Evolutionary conservation across 2,329 filamentous ascomycete species (phyloP), one percentile per base, ranked within the genome.

Genomic region (Parafenestella ontariensis): DNA sequence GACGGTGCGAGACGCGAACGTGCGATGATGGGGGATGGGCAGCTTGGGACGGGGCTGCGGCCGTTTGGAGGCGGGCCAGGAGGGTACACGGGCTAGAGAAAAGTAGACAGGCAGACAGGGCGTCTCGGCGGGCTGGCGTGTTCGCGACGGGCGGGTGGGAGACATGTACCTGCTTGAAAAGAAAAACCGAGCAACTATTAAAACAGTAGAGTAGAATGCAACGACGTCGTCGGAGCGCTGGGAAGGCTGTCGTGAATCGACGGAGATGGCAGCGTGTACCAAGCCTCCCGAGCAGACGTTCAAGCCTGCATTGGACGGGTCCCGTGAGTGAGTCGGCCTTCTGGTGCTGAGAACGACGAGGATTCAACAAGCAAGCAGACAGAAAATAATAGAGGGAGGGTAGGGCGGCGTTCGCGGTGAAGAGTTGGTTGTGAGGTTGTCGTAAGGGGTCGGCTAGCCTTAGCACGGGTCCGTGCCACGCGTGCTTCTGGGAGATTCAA

Each of bases 181-280:
- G 56, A 65, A 65, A 68, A 66, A 57, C 46, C 52, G 50, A 49
- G 46, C 52, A 65, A 64, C 54, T 75, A 75, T 74, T 75, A 76
- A 73, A 68, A 74, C 70, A 75, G 64, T 54, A n/a, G 58, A 61
- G 64, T 61, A 69, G 68, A 75, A 76, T 58, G 68, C 61, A 70
- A 71, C 54, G 58, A 60, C 52, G 67, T 58, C 63, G 66, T 55
- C 57, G 58, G 31, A 66, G 63, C 61, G 65, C 65, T 64, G 65
- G 67, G 70, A 70, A 73, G 71, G 71, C 70, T 68, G 71, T 73
- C 70, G 70, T 68, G 61, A 59, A 66, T 62, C 68, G 70, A 73
- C 66, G 70, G 65, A 74, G 70, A 70, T 74, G 73, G 72, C 71
- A 75, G 70, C 65, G 71, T 73, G 68, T 70, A 76, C 73, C 72